phyloP scores from a whole-genome alignment of 345 rosid species.

The Garcia nutans region DNA sequence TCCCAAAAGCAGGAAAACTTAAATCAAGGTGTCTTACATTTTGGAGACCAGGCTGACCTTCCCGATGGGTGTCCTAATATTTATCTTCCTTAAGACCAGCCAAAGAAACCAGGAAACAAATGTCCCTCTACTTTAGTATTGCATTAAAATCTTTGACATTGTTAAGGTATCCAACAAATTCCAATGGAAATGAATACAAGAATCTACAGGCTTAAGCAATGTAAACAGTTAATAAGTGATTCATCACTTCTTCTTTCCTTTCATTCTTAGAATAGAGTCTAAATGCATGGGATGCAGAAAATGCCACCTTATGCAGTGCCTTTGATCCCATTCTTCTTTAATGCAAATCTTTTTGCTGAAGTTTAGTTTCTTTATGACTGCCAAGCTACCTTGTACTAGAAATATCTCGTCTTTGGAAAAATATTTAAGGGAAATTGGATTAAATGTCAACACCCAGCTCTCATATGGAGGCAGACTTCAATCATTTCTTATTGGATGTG shows the following conservation, averaged over 20 bases:
- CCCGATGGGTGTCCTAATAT: not conserved
- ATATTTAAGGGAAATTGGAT: not conserved
- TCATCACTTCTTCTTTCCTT: not conserved
- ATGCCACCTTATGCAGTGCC: not conserved
- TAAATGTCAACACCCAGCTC: not conserved
- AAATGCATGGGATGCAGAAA: not conserved
- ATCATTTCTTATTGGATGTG: not conserved
- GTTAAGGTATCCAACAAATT: not conserved
- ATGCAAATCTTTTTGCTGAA: not conserved
- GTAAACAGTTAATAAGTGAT: not conserved
- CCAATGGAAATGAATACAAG: not conserved
- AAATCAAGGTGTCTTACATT: not conserved
- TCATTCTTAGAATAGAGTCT: not conserved
- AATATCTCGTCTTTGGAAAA: not conserved
- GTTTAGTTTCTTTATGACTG: not conserved
- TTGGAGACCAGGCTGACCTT: not conserved
- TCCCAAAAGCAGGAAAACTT: not conserved
- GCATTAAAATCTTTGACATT: not conserved
- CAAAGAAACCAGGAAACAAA: not conserved
- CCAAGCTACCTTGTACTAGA: not conserved
- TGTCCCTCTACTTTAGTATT: not conserved
- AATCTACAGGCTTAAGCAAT: not conserved
- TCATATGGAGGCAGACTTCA: not conserved
- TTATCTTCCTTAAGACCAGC: not conserved
- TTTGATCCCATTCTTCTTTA: not conserved